phyloP scores from a whole-genome alignment of 805 yeast species.

The Saccharomycopsis fodiens region DNA sequence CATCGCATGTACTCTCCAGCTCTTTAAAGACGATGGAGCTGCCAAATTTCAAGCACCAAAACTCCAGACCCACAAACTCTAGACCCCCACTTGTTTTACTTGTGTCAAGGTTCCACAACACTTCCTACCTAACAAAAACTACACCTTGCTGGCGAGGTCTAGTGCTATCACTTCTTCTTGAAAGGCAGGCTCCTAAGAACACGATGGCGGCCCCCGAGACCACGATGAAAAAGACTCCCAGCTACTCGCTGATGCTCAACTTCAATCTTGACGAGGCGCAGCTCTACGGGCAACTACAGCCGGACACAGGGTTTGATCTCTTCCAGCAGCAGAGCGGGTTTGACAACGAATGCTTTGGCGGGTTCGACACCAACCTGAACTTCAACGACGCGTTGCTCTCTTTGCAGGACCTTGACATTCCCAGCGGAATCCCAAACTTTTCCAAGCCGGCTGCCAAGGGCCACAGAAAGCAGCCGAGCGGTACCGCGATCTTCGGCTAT shows the following conservation, averaged over 20 bases:
- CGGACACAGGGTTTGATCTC: background rate
- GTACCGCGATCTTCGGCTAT: slow-evolving; percentile 76
- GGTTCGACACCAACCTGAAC: background rate
- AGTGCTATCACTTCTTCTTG: slow-evolving; percentile 7
- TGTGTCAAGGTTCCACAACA: background rate
- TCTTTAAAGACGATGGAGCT: background rate
- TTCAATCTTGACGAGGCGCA: slow-evolving; percentile 16
- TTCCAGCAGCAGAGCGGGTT: background rate
- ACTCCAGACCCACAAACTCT: too few relatives aligned
- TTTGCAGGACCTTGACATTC: slow-evolving; percentile 25
- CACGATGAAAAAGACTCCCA: background rate
- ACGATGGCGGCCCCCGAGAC: background rate
- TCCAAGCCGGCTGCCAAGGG: slow-evolving; percentile 23
- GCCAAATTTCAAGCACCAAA: background rate
- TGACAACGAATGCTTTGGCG: background rate
- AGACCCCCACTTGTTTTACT: background rate
- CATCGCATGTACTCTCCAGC: background rate
- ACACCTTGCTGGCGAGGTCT: slow-evolving; percentile 18
- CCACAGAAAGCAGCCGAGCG: slow-evolving; percentile 61
- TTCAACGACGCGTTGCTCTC: slow-evolving; percentile 12
- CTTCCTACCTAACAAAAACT: slow-evolving; percentile 1
- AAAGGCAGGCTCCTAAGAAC: slow-evolving; percentile 12
- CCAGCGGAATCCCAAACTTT: slow-evolving; percentile 22
- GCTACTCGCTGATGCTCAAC: slow-evolving; percentile 14
- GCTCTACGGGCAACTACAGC: slow-evolving; percentile 1